phyloP scores from a whole-genome alignment of 768 basidiomycete genomes.

The Podaxis mareebaensis region DNA sequence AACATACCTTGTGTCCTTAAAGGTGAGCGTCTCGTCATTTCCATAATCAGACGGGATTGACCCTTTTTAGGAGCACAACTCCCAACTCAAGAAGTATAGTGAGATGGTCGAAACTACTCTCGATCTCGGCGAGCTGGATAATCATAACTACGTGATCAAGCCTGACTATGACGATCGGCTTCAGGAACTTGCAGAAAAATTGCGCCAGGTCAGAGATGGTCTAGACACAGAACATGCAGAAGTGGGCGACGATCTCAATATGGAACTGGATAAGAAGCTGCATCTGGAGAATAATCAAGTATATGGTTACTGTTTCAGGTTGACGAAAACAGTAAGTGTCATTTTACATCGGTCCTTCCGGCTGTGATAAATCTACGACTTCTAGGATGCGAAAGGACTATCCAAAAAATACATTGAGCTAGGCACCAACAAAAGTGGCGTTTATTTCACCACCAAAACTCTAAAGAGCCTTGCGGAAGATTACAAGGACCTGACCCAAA shows the following conservation, averaged over 20 bases:
- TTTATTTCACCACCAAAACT: slow-evolving; percentile 81
- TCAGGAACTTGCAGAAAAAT: slow-evolving; percentile 62
- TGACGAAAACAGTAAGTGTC: slow-evolving; percentile 81
- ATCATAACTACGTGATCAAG: slow-evolving; percentile 89
- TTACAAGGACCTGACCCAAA: slow-evolving; percentile 63
- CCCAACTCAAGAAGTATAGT: slow-evolving; percentile 71
- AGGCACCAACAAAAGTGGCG: slow-evolving; percentile 80
- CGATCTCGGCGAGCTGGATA: slow-evolving; percentile 82
- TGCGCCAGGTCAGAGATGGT: slow-evolving; percentile 73
- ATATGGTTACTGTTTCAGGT: slow-evolving; percentile 90
- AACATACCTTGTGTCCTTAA: slow-evolving; percentile 60
- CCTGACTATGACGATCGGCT: slow-evolving; percentile 85
- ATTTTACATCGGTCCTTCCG: neutral
- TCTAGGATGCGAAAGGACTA: slow-evolving; percentile 78
- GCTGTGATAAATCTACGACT: neutral
- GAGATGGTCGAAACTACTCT: slow-evolving; percentile 98
- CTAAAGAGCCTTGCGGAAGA: slow-evolving; percentile 75
- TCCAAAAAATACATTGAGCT: slow-evolving; percentile 79
- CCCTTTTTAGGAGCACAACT: slow-evolving; percentile 56
- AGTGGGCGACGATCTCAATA: slow-evolving; percentile 66
- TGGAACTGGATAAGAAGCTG: slow-evolving; percentile 93
- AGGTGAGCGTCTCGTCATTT: slow-evolving; percentile 37
- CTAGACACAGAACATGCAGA: slow-evolving; percentile 79
- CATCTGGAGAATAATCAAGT: slow-evolving; percentile 90
- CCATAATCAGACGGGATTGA: neutral